Evolutionary conservation across 352 stramenopile species (phyloP), one percentile per base, ranked within the genome.

Genomic region (Pythium myriotylum): DNA sequence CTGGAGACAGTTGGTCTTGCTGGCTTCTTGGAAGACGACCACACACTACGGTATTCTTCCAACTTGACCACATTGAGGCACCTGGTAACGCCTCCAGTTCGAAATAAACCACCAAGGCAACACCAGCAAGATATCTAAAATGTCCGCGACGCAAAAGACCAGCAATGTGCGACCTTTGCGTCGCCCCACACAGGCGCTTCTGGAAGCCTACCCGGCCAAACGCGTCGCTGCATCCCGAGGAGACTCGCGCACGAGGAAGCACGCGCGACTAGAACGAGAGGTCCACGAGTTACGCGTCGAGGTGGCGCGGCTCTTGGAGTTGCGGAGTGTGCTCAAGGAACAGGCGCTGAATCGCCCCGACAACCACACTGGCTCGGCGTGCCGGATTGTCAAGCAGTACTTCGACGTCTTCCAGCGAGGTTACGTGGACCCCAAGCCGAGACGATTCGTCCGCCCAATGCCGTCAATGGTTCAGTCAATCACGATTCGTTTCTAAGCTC

Each of bases 351-450:
- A 65, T 40, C 58, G 58, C 8, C 32, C 49, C 1, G 58, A 65
- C 48, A 59, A 53, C 32, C 45, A 52, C 29, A 37, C 27, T 7
- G 58, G 58, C 20, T 59, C 58, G 39, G 48, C 58, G 1, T 57
- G 50, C 32, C 48, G 58, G 13, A 35, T 59, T 4, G 49, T 65
- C 20, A 51, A 59, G 29, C 22, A 51, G 19, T 65, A 65, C 42
- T 65, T 65, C 41, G 48, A 58, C 12, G 40, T 65, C 10, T 65
- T 65, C 23, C 29, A 42, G 17, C 58, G 50, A 16, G 58, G 58
- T 12, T 65, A 59, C 48, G 29, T 58, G 10, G 10, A 29, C 20
- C 39, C 58, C 27, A 22, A 1, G 29, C 10, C 29, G 29, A 35
- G 29, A 5, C 29, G 5, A 10, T 10, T 35, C 29, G 29, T 10